Base-by-base conservation (phyloP, 495 filamentous ascomycete species). In the Staphylotrichum longicolle region DNA sequence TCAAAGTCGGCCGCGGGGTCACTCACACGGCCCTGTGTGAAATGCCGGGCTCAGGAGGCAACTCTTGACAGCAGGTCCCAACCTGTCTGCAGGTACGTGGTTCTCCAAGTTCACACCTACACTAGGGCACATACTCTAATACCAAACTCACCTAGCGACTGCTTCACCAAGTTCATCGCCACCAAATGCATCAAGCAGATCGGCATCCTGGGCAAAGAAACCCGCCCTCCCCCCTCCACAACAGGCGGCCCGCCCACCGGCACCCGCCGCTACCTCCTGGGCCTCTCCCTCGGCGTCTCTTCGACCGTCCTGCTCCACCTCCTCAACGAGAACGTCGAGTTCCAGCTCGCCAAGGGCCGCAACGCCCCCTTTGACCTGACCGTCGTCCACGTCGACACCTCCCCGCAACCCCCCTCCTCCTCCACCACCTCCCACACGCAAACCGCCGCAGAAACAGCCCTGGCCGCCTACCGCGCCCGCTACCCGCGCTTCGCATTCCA, bases 181-280 rank as follows among this genome's bases (percentile, higher is more conserved):
- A 85, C 82, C 57, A 97, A 97, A 69, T 82, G 86, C 63, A 73
- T 90, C 63, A 91, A 90, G 66, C 89, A 90, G 45, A 88, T 93
- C 78, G 88, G 90, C 68, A 65, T 72, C 34, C 71, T 80, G 5
- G 73, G 72, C 67, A 72, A 74, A 10, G 74, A 78, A 60, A 74
- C 70, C 30, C 65, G 78, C 75, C 48, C 88, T 1, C 33, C 54
- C 4, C 47, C 57, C 3, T 44, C 58, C 85, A 72, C 79, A 72
- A 67, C 70, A 51, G 65, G 67, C 57, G 74, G 64, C 64, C 70
- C 51, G 66, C 42, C 56, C 9, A 71, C 48, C 67, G 72, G 47
- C 52, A 72, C 39, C 75, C 80, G 56, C 76, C 77, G 78, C 53
- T 79, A 96, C 33, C 78, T 96, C 3, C 74, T 98, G 12, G 90